phyloP scores from a whole-genome alignment of 2,329 filamentous ascomycete genomes.

The Pseudopyrenochaeta lycopersici region DNA sequence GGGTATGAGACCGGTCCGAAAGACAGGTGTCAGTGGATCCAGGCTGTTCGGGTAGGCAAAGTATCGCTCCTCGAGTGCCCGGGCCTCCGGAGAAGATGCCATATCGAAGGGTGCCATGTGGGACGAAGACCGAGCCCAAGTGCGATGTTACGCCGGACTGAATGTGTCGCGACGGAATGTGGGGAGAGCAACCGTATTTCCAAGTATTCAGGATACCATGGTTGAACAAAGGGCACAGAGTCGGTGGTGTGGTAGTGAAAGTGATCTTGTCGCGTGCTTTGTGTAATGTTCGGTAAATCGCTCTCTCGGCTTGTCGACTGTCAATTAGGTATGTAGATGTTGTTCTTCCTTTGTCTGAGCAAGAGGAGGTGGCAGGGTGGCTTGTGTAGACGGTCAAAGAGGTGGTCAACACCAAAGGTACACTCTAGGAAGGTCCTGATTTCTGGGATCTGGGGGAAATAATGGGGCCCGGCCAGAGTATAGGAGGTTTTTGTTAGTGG shows the following conservation, averaged over 20 bases:
- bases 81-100: constrained; percentile 11
- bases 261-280: constrained; percentile 7
- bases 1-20: constrained; percentile 56
- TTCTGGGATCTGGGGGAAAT: constrained; percentile 4
- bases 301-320: background rate
- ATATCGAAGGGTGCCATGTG: constrained; percentile 21
- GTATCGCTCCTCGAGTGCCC: constrained; percentile 27
- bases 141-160: background rate
- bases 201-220: constrained; percentile 27
- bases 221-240: constrained; percentile 11
- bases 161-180: constrained; percentile 3
- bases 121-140: background rate
- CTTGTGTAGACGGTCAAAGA: constrained; percentile 5
- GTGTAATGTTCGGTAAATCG: constrained; percentile 2
- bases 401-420: constrained; percentile 10
- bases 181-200: constrained; percentile 7
- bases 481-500: constrained; percentile 5
- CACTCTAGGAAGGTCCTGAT: constrained; percentile 5
- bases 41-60: constrained; percentile 40
- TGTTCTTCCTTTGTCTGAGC: constrained; percentile 7
- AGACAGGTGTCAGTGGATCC: constrained; percentile 38
- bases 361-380: constrained; percentile 2
- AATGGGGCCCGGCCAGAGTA: constrained; percentile 10
- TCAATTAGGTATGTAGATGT: background rate
- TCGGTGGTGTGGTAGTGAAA: constrained; percentile 4